phyloP scores from a whole-genome alignment of 2,329 filamentous ascomycete genomes.

The Aspergillus versicolor region DNA sequence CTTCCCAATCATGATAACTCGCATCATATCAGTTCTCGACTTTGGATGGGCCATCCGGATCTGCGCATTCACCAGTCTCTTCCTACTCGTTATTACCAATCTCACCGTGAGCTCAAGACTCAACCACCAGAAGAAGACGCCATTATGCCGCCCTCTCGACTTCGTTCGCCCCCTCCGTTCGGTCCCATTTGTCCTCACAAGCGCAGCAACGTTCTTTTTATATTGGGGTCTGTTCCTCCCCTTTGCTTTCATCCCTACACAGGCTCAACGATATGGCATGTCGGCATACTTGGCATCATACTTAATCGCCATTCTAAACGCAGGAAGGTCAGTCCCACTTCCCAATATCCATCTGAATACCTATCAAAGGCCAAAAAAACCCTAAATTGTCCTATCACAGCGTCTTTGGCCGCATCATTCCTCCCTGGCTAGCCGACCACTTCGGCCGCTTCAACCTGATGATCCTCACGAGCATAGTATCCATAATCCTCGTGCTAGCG shows the following conservation, averaged over 20 bases:
- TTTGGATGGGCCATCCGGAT: conserved; percentile 59
- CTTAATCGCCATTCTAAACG: conserved; percentile 56
- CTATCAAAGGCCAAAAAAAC: not conserved
- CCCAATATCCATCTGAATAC: not conserved
- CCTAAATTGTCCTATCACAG: conserved; percentile 20
- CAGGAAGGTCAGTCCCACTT: conserved; percentile 25
- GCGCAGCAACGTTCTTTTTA: conserved; percentile 40
- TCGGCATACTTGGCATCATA: conserved; percentile 48
- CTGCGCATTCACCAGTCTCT: conserved; percentile 60
- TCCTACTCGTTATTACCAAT: conserved; percentile 50
- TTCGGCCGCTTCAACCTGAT: conserved; percentile 34
- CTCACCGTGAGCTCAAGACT: conserved; percentile 51
- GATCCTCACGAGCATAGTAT: conserved; percentile 12
- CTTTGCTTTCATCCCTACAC: conserved; percentile 14
- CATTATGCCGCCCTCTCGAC: conserved; percentile 8
- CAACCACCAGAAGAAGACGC: conserved; percentile 8
- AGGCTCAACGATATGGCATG: conserved; percentile 15
- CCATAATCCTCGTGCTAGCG: conserved; percentile 36
- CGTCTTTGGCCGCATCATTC: conserved; percentile 57
- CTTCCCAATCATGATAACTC: conserved; percentile 60
- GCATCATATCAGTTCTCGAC: conserved; percentile 52
- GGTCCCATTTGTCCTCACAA: conserved; percentile 13
- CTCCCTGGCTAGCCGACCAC: conserved; percentile 55
- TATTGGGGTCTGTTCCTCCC: conserved; percentile 31
- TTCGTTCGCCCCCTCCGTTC: conserved; percentile 12